These are phyloP conservation scores for Kandelia obovata DNA, from an alignment of 345 rosid species.

Conservation along the genomic window DNA sequence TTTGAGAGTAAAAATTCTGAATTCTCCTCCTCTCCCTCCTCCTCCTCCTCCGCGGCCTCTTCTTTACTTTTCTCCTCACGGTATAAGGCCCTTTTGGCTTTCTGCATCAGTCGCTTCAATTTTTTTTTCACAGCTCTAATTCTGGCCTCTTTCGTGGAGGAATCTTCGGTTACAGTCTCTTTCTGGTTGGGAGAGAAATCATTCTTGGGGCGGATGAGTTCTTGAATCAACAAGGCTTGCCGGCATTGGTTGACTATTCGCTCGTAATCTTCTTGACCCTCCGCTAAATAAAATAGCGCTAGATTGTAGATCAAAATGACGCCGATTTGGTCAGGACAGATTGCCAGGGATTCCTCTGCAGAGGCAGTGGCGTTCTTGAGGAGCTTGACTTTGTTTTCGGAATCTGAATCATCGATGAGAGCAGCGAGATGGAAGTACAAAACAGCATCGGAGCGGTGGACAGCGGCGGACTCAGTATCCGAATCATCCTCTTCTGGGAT, in stretches of 20 bases:
- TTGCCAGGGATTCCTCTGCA: not conserved
- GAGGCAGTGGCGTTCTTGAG: not conserved
- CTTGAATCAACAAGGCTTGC: not conserved
- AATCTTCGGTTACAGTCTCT: too few relatives aligned
- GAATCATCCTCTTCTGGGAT: too few relatives aligned
- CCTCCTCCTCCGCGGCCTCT: not conserved
- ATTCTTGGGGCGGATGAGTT: too few relatives aligned
- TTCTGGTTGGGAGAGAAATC: too few relatives aligned
- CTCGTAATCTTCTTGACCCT: not conserved
- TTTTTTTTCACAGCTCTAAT: not conserved
- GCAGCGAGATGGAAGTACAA: not conserved
- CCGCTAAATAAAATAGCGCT: not conserved
- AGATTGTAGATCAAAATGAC: not conserved
- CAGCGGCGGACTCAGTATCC: not conserved
- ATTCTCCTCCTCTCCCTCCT: too few relatives aligned
- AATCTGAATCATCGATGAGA: not conserved
- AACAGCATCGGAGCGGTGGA: not conserved
- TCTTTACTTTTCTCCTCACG: not conserved
- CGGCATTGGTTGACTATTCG: not conserved
- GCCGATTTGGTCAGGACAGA: not conserved
- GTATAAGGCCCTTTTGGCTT: not conserved
- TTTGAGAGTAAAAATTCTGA: too few relatives aligned
- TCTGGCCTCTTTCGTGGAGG: not conserved
- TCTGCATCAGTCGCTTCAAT: not conserved
- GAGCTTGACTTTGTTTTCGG: not conserved